phyloP scores from a whole-genome alignment of 768 basidiomycete genomes.

The Tricholoma furcatifolium region DNA sequence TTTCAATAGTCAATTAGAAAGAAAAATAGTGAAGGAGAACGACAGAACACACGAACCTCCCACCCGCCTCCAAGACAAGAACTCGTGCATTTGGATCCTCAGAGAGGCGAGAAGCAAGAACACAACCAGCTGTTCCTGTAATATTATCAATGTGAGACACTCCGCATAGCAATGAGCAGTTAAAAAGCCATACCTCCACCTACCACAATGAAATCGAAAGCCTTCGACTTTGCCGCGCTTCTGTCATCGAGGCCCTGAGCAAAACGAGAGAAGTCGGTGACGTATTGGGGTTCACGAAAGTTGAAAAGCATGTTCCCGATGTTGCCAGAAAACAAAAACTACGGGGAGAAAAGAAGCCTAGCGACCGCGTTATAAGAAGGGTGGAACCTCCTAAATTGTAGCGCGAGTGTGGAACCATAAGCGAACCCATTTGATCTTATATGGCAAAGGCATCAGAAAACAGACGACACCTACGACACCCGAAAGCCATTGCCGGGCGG shows the following conservation, averaged over 20 bases:
- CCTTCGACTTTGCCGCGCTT: conserved; percentile 9
- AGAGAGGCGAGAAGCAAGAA: conserved; percentile 54
- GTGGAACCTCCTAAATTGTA: no score
- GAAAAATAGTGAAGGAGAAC: not conserved
- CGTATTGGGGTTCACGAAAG: conserved; percentile 7
- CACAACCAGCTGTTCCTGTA: conserved; percentile 60
- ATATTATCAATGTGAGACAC: not conserved
- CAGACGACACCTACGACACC: no score
- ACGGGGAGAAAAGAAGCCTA: no score
- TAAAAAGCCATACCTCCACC: conserved; percentile 44
- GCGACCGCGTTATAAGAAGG: no score
- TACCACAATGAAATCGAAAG: conserved; percentile 50
- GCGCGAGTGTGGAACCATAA: no score
- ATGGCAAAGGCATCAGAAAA: not conserved
- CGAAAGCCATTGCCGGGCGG: no score
- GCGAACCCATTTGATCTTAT: conserved; percentile 1
- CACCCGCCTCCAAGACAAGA: conserved; percentile 58
- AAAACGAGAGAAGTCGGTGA: conserved; percentile 25
- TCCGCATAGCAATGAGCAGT: not conserved
- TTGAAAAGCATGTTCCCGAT: conserved; percentile 5
- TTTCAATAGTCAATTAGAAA: conserved; percentile 16
- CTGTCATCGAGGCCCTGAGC: conserved; percentile 11
- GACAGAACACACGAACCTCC: conserved; percentile 42
- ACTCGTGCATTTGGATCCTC: conserved; percentile 56
- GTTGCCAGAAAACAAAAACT: not conserved